phyloP scores from a whole-genome alignment of 257 asterid genomes.

The Handroanthus guayacan region DNA sequence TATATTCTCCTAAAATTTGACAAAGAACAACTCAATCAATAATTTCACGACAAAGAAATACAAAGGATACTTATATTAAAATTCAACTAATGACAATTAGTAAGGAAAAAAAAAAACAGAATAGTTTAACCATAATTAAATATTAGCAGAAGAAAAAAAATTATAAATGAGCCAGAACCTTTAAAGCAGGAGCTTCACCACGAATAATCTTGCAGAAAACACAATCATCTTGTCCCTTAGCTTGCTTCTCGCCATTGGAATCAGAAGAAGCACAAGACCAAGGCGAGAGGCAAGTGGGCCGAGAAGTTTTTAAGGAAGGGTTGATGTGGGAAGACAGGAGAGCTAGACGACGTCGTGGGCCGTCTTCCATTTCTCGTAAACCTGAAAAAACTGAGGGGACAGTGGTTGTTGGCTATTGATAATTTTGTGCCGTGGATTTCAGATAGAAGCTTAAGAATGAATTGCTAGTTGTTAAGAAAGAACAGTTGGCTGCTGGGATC shows the following conservation, averaged over 20 bases:
- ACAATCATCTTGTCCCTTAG: constrained; percentile 45
- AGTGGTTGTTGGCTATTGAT: neutral
- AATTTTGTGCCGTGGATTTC: neutral
- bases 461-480: neutral
- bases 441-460: neutral
- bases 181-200: constrained; percentile 73
- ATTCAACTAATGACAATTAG: too few relatives aligned
- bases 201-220: constrained; percentile 78
- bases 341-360: constrained; percentile 81
- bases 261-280: constrained; percentile 46
- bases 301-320: constrained; percentile 41
- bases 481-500: neutral
- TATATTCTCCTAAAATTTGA: too few relatives aligned
- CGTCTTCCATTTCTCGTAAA: constrained; percentile 50
- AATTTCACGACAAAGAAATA: too few relatives aligned
- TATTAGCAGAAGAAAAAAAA: neutral
- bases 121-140: constrained; percentile 11
- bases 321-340: constrained; percentile 68
- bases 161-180: constrained; percentile 45
- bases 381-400: neutral
- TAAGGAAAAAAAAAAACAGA: too few relatives aligned
- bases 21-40: too few relatives aligned
- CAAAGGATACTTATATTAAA: too few relatives aligned
- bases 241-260: constrained; percentile 32
- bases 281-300: constrained; percentile 42